These are phyloP conservation scores for Gossypium longicalyx DNA, from an alignment of 345 rosid genomes.

Conservation along the genomic window DNA sequence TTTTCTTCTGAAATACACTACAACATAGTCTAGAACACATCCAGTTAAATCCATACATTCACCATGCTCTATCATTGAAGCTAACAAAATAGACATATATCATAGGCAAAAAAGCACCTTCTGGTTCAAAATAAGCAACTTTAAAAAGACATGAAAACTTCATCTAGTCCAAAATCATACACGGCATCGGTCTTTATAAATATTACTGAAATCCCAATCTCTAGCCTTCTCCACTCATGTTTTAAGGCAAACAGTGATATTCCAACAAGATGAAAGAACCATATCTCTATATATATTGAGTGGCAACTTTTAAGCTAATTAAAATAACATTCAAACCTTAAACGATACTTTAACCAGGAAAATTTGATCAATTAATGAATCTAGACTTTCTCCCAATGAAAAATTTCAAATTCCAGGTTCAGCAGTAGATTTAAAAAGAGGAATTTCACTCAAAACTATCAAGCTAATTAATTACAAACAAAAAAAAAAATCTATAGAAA, in stretches of 20 bases:
- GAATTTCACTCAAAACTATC: neutral
- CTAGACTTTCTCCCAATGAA: neutral
- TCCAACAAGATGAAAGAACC: neutral
- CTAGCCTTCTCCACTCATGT: neutral
- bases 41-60: neutral
- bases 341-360: neutral
- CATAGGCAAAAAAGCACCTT: neutral
- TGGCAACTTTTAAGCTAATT: neutral
- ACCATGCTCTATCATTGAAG: neutral
- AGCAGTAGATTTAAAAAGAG: neutral
- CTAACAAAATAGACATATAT: neutral
- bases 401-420: neutral
- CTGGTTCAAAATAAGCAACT: neutral
- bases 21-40: neutral
- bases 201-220: neutral
- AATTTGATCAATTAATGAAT: neutral
- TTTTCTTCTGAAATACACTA: neutral
- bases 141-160: neutral
- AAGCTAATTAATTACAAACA: neutral
- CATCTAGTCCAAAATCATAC: neutral
- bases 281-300: neutral
- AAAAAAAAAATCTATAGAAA: neutral
- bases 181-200: neutral
- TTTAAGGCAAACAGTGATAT: conserved; percentile 5
- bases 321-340: neutral